Percentiles rank a stretch among this genome's conserved stretches.
Evolutionary conservation across 2,329 filamentous ascomycete genomes (phyloP).

Genomic region (Scortechinia acanthostroma): DNA sequence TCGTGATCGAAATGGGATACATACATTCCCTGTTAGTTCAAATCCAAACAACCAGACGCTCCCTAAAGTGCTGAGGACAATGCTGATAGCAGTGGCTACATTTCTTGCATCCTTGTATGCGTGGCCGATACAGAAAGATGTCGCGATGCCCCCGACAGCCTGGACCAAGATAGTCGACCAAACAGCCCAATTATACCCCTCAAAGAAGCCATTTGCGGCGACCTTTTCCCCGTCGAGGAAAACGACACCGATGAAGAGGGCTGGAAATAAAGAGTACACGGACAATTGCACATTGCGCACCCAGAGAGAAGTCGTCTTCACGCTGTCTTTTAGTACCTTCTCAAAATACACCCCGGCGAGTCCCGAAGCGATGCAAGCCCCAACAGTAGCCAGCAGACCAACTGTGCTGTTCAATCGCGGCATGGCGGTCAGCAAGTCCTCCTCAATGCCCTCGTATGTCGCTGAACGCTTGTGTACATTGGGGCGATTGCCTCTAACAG

Average conservation of each 20-base stretch:
- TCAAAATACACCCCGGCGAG: slow-evolving; percentile 17
- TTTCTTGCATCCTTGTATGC: slow-evolving; percentile 13
- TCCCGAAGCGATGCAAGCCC: slow-evolving; percentile 12
- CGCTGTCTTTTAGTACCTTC: slow-evolving; percentile 12
- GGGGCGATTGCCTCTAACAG: slow-evolving; percentile 2
- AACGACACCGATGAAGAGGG: slow-evolving; percentile 12
- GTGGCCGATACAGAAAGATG: slow-evolving; percentile 11
- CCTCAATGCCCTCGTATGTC: slow-evolving; percentile 55
- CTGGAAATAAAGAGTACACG: slow-evolving; percentile 14
- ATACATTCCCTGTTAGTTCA: neutral
- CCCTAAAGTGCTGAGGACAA: slow-evolving; percentile 11
- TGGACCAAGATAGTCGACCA: slow-evolving; percentile 12
- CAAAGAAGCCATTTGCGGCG: slow-evolving; percentile 11
- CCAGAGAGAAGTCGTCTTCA: slow-evolving; percentile 10
- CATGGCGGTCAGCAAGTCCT: slow-evolving; percentile 39
- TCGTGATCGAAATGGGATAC: neutral
- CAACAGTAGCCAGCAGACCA: slow-evolving; percentile 12
- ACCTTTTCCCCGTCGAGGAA: slow-evolving; percentile 11
- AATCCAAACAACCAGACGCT: slow-evolving; percentile 7
- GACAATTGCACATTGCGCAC: slow-evolving; percentile 13
- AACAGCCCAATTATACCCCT: slow-evolving; percentile 10
- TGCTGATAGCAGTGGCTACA: slow-evolving; percentile 13
- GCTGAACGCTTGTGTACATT: slow-evolving; percentile 39
- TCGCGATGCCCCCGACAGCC: slow-evolving; percentile 11
- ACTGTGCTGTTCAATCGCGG: slow-evolving; percentile 7